Evolutionary conservation across 495 filamentous ascomycete species (phyloP).

Genomic region (Penicillium atrosanguineum): DNA sequence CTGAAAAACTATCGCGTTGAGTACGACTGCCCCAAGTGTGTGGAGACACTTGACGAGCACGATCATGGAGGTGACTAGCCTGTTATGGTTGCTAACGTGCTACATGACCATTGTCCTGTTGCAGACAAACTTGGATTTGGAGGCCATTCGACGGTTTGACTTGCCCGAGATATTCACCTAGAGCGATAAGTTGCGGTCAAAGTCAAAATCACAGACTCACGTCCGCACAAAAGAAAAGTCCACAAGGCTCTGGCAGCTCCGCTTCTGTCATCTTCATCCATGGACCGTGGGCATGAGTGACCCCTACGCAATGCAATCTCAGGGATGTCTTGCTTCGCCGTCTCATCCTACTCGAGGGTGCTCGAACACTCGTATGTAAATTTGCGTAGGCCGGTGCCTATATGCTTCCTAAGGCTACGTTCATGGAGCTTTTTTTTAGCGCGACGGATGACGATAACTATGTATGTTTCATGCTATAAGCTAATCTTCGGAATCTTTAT

Average conservation of each 20-base stretch:
- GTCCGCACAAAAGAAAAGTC: not conserved
- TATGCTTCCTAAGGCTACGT: conserved; percentile 32
- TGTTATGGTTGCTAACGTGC: conserved; percentile 42
- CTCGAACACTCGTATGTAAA: conserved; percentile 25
- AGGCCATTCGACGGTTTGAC: conserved; percentile 53
- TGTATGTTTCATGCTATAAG: not conserved
- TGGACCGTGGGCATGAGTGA: conserved; percentile 2
- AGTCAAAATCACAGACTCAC: not conserved
- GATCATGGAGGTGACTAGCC: conserved; percentile 44
- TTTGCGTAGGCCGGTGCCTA: conserved; percentile 28
- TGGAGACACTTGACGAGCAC: conserved; percentile 34
- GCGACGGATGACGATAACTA: not conserved
- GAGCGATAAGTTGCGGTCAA: conserved; percentile 3
- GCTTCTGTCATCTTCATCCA: not conserved
- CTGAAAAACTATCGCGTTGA: not conserved
- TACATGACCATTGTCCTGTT: conserved; percentile 42
- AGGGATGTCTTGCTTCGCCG: conserved; percentile 25
- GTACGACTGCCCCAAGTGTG: conserved; percentile 22
- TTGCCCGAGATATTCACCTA: conserved; percentile 42
- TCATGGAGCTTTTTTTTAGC: conserved; percentile 30
- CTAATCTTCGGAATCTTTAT: conserved; percentile 6
- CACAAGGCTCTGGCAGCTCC: not conserved
- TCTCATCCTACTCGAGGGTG: conserved; percentile 30
- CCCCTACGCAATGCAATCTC: conserved; percentile 26
- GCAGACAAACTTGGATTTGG: conserved; percentile 55